Evolutionary conservation across 2,329 filamentous ascomycete species (phyloP).

Genomic region (Verticillium klebahnii): DNA sequence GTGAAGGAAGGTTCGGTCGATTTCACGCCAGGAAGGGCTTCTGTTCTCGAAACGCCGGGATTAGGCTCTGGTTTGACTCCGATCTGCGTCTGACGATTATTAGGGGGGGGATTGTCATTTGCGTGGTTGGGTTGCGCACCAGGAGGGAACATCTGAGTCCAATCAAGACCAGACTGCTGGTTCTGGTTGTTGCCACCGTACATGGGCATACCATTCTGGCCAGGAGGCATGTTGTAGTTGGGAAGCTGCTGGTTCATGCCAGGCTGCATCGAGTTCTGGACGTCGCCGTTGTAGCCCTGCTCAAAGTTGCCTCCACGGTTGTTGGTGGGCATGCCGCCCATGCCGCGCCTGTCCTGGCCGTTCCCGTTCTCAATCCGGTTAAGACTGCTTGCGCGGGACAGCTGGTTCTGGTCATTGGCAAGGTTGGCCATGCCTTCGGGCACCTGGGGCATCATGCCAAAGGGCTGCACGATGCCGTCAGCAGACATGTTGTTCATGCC

Average conservation of each 20-base stretch:
- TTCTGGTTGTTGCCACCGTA: conserved; percentile 56
- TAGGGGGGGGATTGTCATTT: conserved; percentile 55
- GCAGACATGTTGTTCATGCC: conserved; percentile 54
- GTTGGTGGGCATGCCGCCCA: conserved; percentile 46
- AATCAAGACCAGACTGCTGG: conserved; percentile 64
- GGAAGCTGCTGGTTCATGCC: conserved; percentile 60
- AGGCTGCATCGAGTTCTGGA: conserved; percentile 56
- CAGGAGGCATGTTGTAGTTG: conserved; percentile 59
- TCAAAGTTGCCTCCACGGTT: conserved; percentile 36
- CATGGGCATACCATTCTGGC: conserved; percentile 61
- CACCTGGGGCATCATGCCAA: conserved; percentile 49
- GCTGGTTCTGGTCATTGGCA: conserved; percentile 55
- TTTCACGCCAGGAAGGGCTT: conserved; percentile 38
- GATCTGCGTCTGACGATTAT: conserved; percentile 65
- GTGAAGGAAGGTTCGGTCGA: conserved; percentile 44
- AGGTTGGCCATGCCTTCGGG: conserved; percentile 56
- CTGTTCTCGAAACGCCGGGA: conserved; percentile 43
- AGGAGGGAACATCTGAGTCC: conserved; percentile 74
- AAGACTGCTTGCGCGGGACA: conserved; percentile 58
- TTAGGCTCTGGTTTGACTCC: conserved; percentile 64
- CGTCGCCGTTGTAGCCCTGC: conserved; percentile 54
- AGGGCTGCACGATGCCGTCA: conserved; percentile 54
- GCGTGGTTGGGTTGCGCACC: conserved; percentile 64
- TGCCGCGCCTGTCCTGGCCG: conserved; percentile 53
- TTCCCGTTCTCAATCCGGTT: conserved; percentile 51